phyloP scores from a whole-genome alignment of 179 eudicot species.

The Beta corolliflora region DNA sequence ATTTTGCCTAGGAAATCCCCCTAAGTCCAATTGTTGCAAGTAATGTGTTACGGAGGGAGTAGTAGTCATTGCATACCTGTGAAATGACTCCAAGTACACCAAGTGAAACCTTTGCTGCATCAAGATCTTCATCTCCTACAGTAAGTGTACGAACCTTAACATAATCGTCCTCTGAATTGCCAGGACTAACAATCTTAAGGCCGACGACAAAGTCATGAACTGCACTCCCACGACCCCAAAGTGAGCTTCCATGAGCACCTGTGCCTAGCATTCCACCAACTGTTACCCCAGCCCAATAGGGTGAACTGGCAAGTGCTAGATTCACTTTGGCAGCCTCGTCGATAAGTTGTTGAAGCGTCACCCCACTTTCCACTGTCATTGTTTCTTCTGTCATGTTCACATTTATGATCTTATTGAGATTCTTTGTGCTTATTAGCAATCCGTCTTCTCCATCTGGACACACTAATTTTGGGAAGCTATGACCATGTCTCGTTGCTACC shows the following conservation, averaged over 20 bases:
- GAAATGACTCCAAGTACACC: slow-evolving; percentile 50
- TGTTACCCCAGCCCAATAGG: slow-evolving; percentile 42
- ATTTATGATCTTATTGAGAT: slow-evolving; percentile 24
- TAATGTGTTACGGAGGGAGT: too few species aligned
- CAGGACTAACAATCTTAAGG: slow-evolving; percentile 39
- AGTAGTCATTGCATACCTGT: slow-evolving; percentile 24
- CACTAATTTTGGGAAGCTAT: slow-evolving; percentile 35
- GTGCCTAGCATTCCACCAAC: slow-evolving; percentile 40
- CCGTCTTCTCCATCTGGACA: slow-evolving; percentile 41
- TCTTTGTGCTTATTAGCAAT: slow-evolving; percentile 36
- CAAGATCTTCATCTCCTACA: slow-evolving; percentile 26
- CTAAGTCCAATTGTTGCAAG: too few species aligned
- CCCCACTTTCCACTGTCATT: slow-evolving; percentile 37
- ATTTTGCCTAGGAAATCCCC: too few species aligned
- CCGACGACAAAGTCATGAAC: slow-evolving; percentile 38
- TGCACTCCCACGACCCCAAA: slow-evolving; percentile 38
- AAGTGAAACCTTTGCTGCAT: slow-evolving; percentile 39
- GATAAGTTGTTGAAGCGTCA: slow-evolving; percentile 30
- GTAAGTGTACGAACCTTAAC: slow-evolving; percentile 28
- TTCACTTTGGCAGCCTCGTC: slow-evolving; percentile 33
- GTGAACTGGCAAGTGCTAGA: slow-evolving; percentile 36
- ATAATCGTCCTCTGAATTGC: slow-evolving; percentile 21
- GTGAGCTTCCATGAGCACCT: slow-evolving; percentile 39
- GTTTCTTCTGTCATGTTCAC: slow-evolving; percentile 9
- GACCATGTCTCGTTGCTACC: slow-evolving; percentile 32